Percentiles rank a stretch among this genome's conserved stretches.
Evolutionary conservation across 2,329 filamentous ascomycete species (phyloP).

Genomic region (Emergomyces africanus): DNA sequence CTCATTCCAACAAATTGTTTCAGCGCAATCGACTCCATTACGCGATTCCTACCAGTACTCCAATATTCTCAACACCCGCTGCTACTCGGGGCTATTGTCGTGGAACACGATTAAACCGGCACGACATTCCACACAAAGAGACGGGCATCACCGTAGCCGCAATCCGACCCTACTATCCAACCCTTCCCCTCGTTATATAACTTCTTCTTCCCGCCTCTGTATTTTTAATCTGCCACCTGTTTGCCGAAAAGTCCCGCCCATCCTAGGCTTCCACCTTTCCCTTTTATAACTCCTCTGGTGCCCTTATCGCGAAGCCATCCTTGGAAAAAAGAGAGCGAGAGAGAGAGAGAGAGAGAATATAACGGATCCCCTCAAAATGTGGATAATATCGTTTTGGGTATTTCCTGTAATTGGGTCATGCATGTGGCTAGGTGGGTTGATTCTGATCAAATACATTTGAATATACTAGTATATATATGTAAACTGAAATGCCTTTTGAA

Average conservation of each 20-base stretch:
- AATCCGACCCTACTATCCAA: not conserved
- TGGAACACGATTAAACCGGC: not conserved
- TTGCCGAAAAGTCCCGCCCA: not conserved
- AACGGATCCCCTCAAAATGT: constrained; percentile 19
- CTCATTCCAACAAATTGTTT: not conserved
- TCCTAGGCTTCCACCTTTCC: not conserved
- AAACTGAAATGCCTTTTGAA: not conserved
- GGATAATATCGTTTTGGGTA: constrained; percentile 38
- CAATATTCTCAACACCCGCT: too few species aligned
- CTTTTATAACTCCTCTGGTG: not conserved
- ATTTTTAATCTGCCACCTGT: not conserved
- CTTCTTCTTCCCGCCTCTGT: not conserved
- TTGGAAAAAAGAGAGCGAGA: too few species aligned
- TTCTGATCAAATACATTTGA: not conserved
- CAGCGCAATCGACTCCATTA: not conserved
- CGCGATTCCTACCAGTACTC: too few species aligned
- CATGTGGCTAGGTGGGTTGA: constrained; percentile 38
- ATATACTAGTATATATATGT: too few species aligned
- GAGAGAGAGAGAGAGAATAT: not conserved
- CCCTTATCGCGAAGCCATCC: not conserved
- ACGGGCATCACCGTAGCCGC: not conserved
- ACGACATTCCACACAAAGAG: too few species aligned
- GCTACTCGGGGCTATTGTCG: too few species aligned
- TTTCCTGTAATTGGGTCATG: constrained; percentile 47
- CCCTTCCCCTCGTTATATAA: not conserved